Evolutionary conservation across 495 filamentous ascomycete genomes (phyloP).

Genomic region (Annulohypoxylon moriforme): DNA sequence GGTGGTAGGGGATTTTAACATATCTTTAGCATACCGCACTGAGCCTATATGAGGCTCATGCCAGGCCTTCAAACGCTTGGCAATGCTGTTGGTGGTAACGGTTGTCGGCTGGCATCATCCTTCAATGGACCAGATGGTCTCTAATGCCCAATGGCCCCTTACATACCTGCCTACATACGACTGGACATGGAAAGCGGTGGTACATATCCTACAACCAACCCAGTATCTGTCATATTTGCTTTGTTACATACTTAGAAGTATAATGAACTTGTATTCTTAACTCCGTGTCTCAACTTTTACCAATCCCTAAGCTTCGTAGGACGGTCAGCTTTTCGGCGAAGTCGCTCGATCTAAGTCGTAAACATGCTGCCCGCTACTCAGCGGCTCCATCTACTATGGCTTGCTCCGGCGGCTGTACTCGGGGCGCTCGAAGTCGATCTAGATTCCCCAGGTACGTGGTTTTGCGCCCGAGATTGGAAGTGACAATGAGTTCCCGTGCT

Average conservation of each 20-base stretch:
- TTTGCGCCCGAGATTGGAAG: not conserved
- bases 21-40: not conserved
- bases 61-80: not conserved
- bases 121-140: not conserved
- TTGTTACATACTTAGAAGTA: constrained; percentile 25
- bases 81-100: not conserved
- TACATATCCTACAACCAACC: not conserved
- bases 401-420: constrained; percentile 42
- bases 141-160: not conserved
- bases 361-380: constrained; percentile 27
- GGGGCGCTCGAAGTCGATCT: constrained; percentile 47
- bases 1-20: not conserved
- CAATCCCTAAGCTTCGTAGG: constrained; percentile 1
- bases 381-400: constrained; percentile 35
- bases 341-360: constrained; percentile 4
- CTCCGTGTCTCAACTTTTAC: constrained; percentile 2
- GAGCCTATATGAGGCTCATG: constrained; percentile 10
- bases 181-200: not conserved
- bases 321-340: constrained; percentile 6
- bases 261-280: constrained; percentile 17
- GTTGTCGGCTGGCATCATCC: constrained; percentile 8
- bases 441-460: constrained; percentile 38
- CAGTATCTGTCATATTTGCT: constrained; percentile 1
- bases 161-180: not conserved
- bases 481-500: not conserved